Evolutionary conservation across 2,329 filamentous ascomycete genomes (phyloP).

Genomic region (Pseudogymnoascus sp.): DNA sequence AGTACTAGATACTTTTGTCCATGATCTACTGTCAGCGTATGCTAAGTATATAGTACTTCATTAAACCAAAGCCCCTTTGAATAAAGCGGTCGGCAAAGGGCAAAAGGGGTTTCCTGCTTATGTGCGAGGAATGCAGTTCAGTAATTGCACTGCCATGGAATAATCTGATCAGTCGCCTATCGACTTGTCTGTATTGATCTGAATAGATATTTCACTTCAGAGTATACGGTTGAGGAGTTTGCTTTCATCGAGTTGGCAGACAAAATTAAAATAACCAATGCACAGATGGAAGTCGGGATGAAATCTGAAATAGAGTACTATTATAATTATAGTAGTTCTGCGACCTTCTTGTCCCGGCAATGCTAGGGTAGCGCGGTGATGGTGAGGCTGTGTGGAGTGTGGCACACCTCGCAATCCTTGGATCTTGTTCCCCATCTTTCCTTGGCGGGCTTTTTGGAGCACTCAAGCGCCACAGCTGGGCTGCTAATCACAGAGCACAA

Average conservation of each 20-base stretch:
- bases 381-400: slow-evolving; percentile 9
- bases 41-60: background rate
- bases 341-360: slow-evolving; percentile 9
- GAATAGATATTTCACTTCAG: background rate
- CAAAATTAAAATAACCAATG: background rate
- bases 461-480: background rate
- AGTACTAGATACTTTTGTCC: background rate
- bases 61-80: background rate
- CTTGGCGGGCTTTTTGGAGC: slow-evolving; percentile 7
- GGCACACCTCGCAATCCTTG: slow-evolving; percentile 2
- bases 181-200: background rate
- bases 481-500: slow-evolving; percentile 7
- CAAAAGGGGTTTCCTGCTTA: background rate
- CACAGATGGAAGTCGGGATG: background rate
- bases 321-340: background rate
- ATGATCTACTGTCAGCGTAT: background rate
- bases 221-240: background rate
- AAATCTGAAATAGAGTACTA: background rate
- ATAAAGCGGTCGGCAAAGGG: background rate
- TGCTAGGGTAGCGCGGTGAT: slow-evolving; percentile 2
- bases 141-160: background rate
- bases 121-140: background rate
- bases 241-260: background rate
- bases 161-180: background rate
- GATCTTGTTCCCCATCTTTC: slow-evolving; percentile 5